phyloP scores from a whole-genome alignment of 768 basidiomycete genomes.

The Coprinellus aureogranulatus region DNA sequence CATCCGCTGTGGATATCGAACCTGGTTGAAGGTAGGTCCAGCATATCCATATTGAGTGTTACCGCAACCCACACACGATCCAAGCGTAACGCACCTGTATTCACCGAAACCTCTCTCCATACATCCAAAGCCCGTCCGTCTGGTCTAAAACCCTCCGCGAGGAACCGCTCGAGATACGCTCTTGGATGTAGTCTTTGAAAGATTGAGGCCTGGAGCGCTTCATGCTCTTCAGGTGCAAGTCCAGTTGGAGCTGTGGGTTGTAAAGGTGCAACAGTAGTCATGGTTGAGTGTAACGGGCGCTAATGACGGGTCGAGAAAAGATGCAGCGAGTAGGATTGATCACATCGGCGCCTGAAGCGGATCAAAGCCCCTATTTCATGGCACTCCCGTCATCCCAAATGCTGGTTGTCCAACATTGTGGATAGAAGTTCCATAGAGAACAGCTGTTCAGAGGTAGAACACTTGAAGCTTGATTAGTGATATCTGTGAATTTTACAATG shows the following conservation, averaged over 20 bases:
- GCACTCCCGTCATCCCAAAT: no score
- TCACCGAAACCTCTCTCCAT: constrained; percentile 76
- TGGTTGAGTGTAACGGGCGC: background rate
- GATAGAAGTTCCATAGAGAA: no score
- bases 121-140: constrained; percentile 71
- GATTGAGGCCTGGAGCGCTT: constrained; percentile 49
- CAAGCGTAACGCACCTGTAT: constrained; percentile 62
- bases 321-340: no score
- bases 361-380: no score
- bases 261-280: background rate
- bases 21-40: constrained; percentile 41
- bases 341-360: no score
- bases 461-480: no score
- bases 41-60: constrained; percentile 1
- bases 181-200: constrained; percentile 90
- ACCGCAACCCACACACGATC: background rate
- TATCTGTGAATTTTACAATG: no score
- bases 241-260: background rate
- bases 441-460: no score
- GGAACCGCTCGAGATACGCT: constrained; percentile 83
- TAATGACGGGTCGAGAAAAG: no score
- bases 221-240: constrained; percentile 27
- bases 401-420: no score
- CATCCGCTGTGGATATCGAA: constrained; percentile 91
- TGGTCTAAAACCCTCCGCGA: constrained; percentile 73